phyloP scores from a whole-genome alignment of 352 stramenopile genomes.

The Phytopythium litorale region DNA sequence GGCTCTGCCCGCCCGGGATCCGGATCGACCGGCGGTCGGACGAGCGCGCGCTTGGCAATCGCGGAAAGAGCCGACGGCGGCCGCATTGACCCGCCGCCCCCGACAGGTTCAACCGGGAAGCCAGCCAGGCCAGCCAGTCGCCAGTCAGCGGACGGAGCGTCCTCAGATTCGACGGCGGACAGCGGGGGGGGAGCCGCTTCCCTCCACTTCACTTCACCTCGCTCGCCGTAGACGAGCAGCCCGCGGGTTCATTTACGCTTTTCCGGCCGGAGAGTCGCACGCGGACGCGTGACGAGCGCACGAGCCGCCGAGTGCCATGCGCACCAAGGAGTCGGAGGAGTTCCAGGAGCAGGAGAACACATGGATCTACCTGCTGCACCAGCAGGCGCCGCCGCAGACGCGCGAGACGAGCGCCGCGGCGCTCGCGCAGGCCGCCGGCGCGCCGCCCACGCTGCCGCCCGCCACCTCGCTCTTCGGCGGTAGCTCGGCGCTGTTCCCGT shows the following conservation, averaged over 20 bases:
- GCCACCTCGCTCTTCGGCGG: neutral
- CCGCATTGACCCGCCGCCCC: neutral
- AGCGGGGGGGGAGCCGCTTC: too few relatives aligned
- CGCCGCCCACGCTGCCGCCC: conserved; percentile 7
- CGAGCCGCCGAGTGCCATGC: conserved; percentile 13
- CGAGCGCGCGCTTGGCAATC: neutral
- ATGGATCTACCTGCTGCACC: conserved; percentile 56
- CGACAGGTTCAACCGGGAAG: too few relatives aligned
- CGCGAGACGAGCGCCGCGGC: conserved; percentile 10
- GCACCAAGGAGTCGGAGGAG: conserved; percentile 44
- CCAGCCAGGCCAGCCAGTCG: too few relatives aligned
- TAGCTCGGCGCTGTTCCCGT: conserved; percentile 1
- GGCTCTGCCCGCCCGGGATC: neutral
- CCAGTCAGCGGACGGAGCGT: too few relatives aligned
- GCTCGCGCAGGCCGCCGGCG: conserved; percentile 12
- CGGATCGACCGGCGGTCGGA: neutral
- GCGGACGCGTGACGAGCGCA: neutral
- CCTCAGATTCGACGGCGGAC: too few relatives aligned
- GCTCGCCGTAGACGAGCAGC: neutral
- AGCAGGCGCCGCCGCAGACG: conserved; percentile 36
- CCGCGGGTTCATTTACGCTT: neutral
- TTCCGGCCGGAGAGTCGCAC: neutral
- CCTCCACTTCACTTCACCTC: too few relatives aligned
- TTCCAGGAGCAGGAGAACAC: conserved; percentile 46
- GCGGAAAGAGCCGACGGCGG: neutral